Base-by-base conservation (phyloP, 495 filamentous ascomycete genomes). In the Geoglossum glabrum region DNA sequence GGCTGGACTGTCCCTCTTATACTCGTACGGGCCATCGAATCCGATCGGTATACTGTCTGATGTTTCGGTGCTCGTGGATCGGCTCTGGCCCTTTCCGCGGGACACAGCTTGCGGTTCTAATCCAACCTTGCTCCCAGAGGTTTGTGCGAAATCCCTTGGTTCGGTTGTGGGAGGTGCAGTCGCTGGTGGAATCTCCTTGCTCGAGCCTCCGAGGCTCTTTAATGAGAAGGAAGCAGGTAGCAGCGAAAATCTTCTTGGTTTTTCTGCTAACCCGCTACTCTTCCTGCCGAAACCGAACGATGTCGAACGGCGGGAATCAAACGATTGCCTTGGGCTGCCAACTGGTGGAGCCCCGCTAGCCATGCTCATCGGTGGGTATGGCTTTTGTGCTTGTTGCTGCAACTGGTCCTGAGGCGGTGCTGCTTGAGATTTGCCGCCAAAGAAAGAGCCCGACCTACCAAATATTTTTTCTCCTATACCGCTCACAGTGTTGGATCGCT, bases 401-500 rank as follows among this genome's bases (percentile, higher is more conserved):
- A 56, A 56, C 33, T 70, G 64, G 36, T 17, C 55, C 64, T 43
- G 50, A 26, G 62, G 38, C n/a, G 61, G 25, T 31, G 34, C 15
- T 9, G 59, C 45, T 19, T 61, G 51, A 26, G 59, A 40, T 59
- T 34, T 56, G 49, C 76, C 76, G 19, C 84, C 81, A 66, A 93
- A 87, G 38, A 93, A 73, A 7, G 85, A 90, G 17, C 81, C 81
- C 57, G 82, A 84, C 38, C 89, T 81, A 58, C 85, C 80, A 68
- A 95, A 85, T 15, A 93, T 70, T 67, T 83, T 86, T 63, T 84
- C 84, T 28, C 80, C 73, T 58, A 90, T 79, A 58, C 86, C 83
- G 36, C 86, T 83, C 63, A 95, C 81, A 3, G 90, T 96, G 68
- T 82, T 95, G 1, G 90, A 94, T 61, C 90, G 76, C 70, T 87